Conservation (phyloP, 1,284 basidiomycete genomes). For the Cryptococcus wingfieldii region DNA sequence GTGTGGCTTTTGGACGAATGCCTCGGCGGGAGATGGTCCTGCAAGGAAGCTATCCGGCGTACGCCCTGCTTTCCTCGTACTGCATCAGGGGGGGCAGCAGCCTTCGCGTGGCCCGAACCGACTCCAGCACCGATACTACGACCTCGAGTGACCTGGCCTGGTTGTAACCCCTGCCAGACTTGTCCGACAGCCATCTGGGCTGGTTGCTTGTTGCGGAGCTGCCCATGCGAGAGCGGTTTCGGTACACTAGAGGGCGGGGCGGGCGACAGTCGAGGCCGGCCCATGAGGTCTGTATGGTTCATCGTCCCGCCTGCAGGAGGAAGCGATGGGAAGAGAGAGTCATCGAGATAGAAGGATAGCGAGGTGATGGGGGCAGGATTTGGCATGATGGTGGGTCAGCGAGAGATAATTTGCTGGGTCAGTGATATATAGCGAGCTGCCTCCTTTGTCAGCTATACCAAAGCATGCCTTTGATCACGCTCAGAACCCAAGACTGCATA, state of each 20-base stretch:
- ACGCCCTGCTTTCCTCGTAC: background rate
- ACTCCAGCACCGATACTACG: constrained; percentile 11
- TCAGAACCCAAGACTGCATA: background rate
- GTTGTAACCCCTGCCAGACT: background rate
- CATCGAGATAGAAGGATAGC: constrained; percentile 14
- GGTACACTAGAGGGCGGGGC: background rate
- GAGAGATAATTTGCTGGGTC: background rate
- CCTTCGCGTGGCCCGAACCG: background rate
- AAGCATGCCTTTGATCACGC: background rate
- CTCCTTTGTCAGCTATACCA: background rate
- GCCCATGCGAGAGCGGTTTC: background rate
- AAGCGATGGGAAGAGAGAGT: constrained; percentile 20
- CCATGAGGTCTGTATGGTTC: constrained; percentile 20
- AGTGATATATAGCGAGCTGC: background rate
- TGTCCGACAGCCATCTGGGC: background rate
- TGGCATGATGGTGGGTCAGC: background rate
- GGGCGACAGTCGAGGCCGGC: constrained; percentile 6
- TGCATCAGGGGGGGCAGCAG: background rate
- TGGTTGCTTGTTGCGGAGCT: background rate
- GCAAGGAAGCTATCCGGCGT: constrained; percentile 8
- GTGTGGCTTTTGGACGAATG: constrained; percentile 2
- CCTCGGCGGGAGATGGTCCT: background rate
- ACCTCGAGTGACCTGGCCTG: background rate
- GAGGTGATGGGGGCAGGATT: background rate
- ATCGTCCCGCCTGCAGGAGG: constrained; percentile 12